A percentile compares a stretch with the other conserved stretches of the same genome.
Conservation (phyloP, 495 filamentous ascomycete species). For the Talaromyces liani region DNA sequence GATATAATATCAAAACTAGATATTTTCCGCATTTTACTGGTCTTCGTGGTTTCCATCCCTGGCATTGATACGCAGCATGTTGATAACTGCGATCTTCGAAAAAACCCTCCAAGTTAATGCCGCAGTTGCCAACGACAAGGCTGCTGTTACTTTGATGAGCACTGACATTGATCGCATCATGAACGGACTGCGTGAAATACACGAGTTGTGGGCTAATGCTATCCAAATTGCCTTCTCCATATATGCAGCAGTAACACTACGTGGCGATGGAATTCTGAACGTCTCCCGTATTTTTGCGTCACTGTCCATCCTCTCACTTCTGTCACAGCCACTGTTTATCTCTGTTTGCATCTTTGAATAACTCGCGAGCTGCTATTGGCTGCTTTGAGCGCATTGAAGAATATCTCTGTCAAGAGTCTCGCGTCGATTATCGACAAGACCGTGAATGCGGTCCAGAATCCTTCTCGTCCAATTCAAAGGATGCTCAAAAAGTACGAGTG, state of each 20-base stretch:
- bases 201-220: slow-evolving; percentile 53
- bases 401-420: slow-evolving; percentile 14
- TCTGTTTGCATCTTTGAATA: slow-evolving; percentile 31
- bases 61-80: slow-evolving; percentile 50
- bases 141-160: slow-evolving; percentile 56
- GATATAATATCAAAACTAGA: neutral
- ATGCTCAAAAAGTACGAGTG: neutral
- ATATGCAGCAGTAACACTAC: slow-evolving; percentile 7
- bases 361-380: slow-evolving; percentile 24
- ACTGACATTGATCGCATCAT: slow-evolving; percentile 52
- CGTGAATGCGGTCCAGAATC: neutral
- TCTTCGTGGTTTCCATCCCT: slow-evolving; percentile 49
- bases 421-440: neutral
- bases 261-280: slow-evolving; percentile 8
- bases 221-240: slow-evolving; percentile 41
- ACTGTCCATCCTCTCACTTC: slow-evolving; percentile 14
- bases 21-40: slow-evolving; percentile 38
- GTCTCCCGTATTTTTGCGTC: slow-evolving; percentile 13
- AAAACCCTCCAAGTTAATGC: slow-evolving; percentile 31
- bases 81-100: slow-evolving; percentile 50
- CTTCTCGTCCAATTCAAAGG: neutral
- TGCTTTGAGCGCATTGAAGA: slow-evolving; percentile 36
- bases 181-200: slow-evolving; percentile 37
- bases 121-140: slow-evolving; percentile 27
- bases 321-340: slow-evolving; percentile 14